These are phyloP conservation scores for Mycena pura DNA, from an alignment of 768 basidiomycete genomes.

Conservation along the genomic window DNA sequence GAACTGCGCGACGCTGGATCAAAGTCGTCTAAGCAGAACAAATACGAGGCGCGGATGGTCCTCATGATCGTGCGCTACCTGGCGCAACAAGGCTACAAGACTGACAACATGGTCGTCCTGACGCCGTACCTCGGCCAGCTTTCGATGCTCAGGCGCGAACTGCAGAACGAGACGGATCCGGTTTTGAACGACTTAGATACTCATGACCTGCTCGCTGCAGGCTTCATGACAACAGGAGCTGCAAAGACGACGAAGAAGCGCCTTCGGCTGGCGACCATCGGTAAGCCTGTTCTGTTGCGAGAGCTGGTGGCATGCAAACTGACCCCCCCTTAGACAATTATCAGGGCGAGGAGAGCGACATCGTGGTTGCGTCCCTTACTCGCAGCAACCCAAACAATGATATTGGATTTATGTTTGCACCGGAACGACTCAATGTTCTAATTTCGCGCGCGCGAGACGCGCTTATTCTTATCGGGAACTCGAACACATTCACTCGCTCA, in stretches of 20 bases:
- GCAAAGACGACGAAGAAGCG: conserved; percentile 49
- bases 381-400: conserved; percentile 60
- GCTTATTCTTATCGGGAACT: conserved; percentile 70
- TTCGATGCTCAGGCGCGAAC: conserved; percentile 48
- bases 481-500: conserved; percentile 59
- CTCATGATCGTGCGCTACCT: conserved; percentile 72
- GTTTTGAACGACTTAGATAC: conserved; percentile 68
- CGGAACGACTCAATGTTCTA: conserved; percentile 75
- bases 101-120: conserved; percentile 63
- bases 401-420: conserved; percentile 76
- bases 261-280: conserved; percentile 69
- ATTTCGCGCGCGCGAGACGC: conserved; percentile 71
- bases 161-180: conserved; percentile 61
- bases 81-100: conserved; percentile 69
- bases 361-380: conserved; percentile 65
- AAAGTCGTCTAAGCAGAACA: conserved; percentile 65
- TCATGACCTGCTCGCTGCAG: conserved; percentile 61
- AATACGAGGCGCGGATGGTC: conserved; percentile 65
- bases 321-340: conserved; percentile 58
- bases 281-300: conserved; percentile 37
- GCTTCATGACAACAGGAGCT: conserved; percentile 48
- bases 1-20: conserved; percentile 57
- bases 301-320: neutral
- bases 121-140: conserved; percentile 76
- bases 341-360: conserved; percentile 76